Base-by-base conservation (phyloP, 495 filamentous ascomycete genomes). In the Lasiosphaeria ovina region DNA sequence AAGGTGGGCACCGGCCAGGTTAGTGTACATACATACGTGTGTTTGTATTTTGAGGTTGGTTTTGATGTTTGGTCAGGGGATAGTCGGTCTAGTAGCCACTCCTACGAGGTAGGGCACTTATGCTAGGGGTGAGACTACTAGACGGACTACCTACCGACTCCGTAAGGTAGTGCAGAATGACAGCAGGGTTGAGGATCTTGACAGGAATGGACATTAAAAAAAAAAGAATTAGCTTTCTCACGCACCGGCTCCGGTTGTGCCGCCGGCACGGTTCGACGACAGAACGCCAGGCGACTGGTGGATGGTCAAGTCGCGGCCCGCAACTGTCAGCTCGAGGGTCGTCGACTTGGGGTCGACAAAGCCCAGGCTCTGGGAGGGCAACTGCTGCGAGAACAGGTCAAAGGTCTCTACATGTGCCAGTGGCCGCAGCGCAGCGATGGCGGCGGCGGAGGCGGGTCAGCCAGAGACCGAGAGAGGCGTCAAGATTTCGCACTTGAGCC, bases 161-260 rank as follows among this genome's bases (percentile, higher is more conserved):
- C 24, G 24, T 24, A 24, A 24, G 1, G 24, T 24, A 24, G 24
- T 24, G 24, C 24, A 24, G 24, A 24, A 24, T 24, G 24, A 24
- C 24, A 24, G 24, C 24, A 24, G 2, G 24, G 24, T 24, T 0
- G 24, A 2, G 24, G 24, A 16, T 53, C 16, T 44, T n/a, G 35
- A 34, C 11, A 8, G 34, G n/a, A 38, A 35, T 17, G 1, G 16
- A 24, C 4, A 7, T 51, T 1, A 14, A 9, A 31, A 24, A 48
- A 14, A 14, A 48, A 49, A 24, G n/a, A n/a, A n/a, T n/a, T 31
- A 47, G 50, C 47, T 8, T 40, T 31, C 42, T 24, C 31, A 71
- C 79, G 62, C 73, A 92, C 90, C 89, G 69, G 93, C 92, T 58
- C 94, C 94, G 4, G 94, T 98, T 1, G 94, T 98, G 1, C 94